Percentiles rank a stretch among this genome's conserved stretches.
These are phyloP conservation scores for Cryptosporidium ryanae DNA, from an alignment of 169 alveolate genomes.

Conservation along the genomic window DNA sequence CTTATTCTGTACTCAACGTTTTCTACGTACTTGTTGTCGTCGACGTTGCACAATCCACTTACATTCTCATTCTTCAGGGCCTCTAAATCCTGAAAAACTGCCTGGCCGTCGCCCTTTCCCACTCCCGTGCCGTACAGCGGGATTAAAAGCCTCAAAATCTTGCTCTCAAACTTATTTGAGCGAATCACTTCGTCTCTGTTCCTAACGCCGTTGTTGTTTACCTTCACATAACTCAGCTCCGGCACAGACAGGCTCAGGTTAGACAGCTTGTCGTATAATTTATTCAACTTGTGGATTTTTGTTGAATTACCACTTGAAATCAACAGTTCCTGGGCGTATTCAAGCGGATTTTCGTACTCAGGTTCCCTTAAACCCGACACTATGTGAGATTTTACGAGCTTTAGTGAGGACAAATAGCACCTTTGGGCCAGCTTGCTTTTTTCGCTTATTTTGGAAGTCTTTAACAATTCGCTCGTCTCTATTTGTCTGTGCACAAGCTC, in stretches of 20 bases:
- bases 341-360: conserved; percentile 28
- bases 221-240: conserved; percentile 7
- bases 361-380: conserved; percentile 53
- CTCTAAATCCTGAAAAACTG: too few relatives aligned
- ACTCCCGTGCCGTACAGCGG: conserved; percentile 32
- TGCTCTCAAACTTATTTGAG: conserved; percentile 8
- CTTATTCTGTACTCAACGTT: too few relatives aligned
- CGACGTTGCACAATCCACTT: too few relatives aligned
- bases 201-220: not conserved
- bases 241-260: conserved; percentile 36
- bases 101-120: too few relatives aligned
- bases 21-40: too few relatives aligned
- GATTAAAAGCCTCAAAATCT: conserved; percentile 17
- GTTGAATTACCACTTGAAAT: conserved; percentile 29
- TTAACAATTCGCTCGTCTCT: not conserved
- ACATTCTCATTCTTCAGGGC: too few relatives aligned
- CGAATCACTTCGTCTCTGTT: not conserved
- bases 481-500: conserved; percentile 52
- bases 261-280: conserved; percentile 31
- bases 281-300: conserved; percentile 40
- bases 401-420: conserved; percentile 43
- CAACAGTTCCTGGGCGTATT: conserved; percentile 49
- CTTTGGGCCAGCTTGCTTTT: conserved; percentile 30
- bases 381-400: conserved; percentile 46
- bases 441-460: not conserved